Conservation (phyloP, 495 filamentous ascomycete genomes). For the Aspergillus homomorphus region DNA sequence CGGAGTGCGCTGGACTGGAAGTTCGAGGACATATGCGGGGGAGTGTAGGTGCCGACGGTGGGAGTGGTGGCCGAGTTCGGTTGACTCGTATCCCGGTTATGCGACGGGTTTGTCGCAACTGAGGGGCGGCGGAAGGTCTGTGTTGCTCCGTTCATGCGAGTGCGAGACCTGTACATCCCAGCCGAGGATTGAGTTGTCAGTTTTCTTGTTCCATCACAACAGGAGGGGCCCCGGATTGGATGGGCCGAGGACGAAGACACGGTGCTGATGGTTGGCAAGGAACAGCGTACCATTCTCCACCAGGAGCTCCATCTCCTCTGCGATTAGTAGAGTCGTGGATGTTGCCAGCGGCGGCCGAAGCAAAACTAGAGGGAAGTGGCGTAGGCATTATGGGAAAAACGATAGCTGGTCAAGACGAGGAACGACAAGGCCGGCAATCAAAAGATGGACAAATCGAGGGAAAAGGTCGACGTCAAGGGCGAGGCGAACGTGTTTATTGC, state of each 20-base stretch:
- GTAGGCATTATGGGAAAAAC: constrained; percentile 59
- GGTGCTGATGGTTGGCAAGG: not conserved
- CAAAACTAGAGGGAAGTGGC: constrained; percentile 78
- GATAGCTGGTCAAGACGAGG: constrained; percentile 13
- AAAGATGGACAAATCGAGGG: constrained; percentile 4
- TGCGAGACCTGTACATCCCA: constrained; percentile 52
- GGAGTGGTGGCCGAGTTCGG: constrained; percentile 48
- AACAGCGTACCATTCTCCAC: constrained; percentile 55
- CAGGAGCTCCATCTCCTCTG: constrained; percentile 53
- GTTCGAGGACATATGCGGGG: constrained; percentile 57
- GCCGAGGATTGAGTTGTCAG: constrained; percentile 17
- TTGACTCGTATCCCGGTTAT: constrained; percentile 48
- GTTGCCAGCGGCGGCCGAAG: constrained; percentile 76
- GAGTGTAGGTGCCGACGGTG: constrained; percentile 56
- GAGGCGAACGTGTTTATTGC: constrained; percentile 1
- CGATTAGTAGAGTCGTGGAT: constrained; percentile 51
- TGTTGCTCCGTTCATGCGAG: constrained; percentile 73
- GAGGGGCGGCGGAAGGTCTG: constrained; percentile 85
- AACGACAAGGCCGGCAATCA: constrained; percentile 9
- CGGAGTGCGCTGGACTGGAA: constrained; percentile 44
- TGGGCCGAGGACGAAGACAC: not conserved
- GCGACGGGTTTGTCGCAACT: constrained; percentile 58
- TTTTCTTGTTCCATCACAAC: not conserved
- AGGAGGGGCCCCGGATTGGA: not conserved
- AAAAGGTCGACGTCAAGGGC: not conserved